Evolutionary conservation across 192 early-diverging fungal species (phyloP).

Genomic region (Ambispora gerdemannii): DNA sequence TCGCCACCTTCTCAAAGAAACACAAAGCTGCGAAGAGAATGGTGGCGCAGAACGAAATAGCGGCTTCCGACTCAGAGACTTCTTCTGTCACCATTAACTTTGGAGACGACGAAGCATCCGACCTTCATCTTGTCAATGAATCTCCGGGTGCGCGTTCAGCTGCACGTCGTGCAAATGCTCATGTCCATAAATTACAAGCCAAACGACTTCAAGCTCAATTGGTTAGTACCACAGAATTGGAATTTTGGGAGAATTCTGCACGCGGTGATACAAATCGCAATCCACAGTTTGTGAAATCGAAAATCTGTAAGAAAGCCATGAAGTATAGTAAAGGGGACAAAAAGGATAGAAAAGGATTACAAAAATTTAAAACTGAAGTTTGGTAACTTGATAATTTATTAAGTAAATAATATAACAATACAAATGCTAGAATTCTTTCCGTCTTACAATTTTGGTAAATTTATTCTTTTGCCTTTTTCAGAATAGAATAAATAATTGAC

Average conservation of each 20-base stretch:
- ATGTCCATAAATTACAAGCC: constrained; percentile 10
- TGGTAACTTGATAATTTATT: background rate
- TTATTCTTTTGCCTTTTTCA: no score
- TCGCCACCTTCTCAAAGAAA: background rate
- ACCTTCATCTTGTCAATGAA: background rate
- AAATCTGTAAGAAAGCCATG: constrained; percentile 21
- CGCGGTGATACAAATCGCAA: constrained; percentile 25
- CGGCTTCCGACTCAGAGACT: background rate
- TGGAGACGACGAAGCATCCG: background rate
- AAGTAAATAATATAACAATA: background rate
- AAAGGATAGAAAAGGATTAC: background rate
- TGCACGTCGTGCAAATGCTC: constrained; percentile 16
- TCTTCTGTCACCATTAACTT: background rate
- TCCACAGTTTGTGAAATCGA: constrained; percentile 21
- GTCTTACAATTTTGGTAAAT: no score
- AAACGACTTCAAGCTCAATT: constrained; percentile 11
- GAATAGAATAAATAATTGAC: no score
- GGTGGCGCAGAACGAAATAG: background rate
- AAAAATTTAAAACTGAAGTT: background rate
- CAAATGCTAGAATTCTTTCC: no score
- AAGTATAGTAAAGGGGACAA: background rate
- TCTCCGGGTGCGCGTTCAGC: background rate
- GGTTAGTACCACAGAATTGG: background rate
- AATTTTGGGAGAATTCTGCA: background rate
- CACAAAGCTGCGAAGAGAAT: background rate